These are phyloP conservation scores for Pochonia chlamydosporia DNA, from an alignment of 2,329 filamentous ascomycete genomes.

Conservation along the genomic window DNA sequence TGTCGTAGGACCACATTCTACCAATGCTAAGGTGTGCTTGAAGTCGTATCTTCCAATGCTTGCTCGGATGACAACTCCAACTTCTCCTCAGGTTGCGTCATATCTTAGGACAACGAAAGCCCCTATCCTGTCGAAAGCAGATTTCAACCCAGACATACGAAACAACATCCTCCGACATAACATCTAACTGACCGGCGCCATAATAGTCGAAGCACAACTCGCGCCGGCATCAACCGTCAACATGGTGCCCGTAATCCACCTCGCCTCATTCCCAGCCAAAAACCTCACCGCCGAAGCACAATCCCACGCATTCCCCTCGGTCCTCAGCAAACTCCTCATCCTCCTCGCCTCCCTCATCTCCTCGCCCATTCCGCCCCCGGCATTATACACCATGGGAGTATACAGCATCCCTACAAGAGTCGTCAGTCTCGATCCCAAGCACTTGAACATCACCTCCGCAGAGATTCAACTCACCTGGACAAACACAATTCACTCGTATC, in stretches of 20 bases:
- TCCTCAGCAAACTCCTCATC: conserved; percentile 31
- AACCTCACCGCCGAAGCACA: conserved; percentile 33
- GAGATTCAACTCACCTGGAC: conserved; percentile 26
- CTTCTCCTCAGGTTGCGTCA: too few relatives aligned
- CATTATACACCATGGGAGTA: conserved; percentile 38
- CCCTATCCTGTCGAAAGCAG: too few relatives aligned
- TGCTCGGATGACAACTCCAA: too few relatives aligned
- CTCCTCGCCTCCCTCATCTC: conserved; percentile 31
- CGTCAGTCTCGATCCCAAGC: conserved; percentile 4
- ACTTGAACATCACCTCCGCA: too few relatives aligned
- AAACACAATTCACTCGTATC: conserved; percentile 45
- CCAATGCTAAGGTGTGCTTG: too few relatives aligned
- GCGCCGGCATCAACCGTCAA: conserved; percentile 15
- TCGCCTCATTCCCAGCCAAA: conserved; percentile 31
- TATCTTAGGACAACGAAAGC: too few relatives aligned
- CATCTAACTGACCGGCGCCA: too few relatives aligned
- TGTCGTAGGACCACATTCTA: too few relatives aligned
- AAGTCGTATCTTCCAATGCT: too few relatives aligned
- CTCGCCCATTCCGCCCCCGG: conserved; percentile 29
- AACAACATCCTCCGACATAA: too few relatives aligned
- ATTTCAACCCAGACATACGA: too few relatives aligned
- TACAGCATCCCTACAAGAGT: conserved; percentile 32
- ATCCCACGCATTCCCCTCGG: conserved; percentile 39
- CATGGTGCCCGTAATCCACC: conserved; percentile 37
- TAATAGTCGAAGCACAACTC: too few relatives aligned